Evolutionary conservation across 73 alveolate genomes (phyloP), one percentile per base, ranked within the genome.

Genomic region (Paramecium primaurelia): DNA sequence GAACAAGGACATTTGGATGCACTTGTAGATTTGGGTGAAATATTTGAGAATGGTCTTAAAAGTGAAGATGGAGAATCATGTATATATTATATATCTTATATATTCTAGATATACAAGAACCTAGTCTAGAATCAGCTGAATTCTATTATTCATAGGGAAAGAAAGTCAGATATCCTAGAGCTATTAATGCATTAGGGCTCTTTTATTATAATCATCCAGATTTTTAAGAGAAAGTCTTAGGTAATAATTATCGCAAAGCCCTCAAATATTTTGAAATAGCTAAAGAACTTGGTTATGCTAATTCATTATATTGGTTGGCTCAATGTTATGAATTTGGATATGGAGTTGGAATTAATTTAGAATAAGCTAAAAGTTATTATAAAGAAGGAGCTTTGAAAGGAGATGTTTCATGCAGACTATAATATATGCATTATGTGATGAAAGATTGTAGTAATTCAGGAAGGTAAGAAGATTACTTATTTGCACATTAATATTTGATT

Each of bases 1-100:
- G 91, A 80, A 25, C 11, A 45, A 26, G 91, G 91, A 80, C 91
- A 80, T 80, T 49, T 80, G 25, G 91, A 80, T 80, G 91, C 91
- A 0, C 58, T 80, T 16, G 91, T 80, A 14, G 91, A 80, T 80
- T 44, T 80, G 18, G 91, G 91, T 45, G 91, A 80, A 8, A 80
- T 80, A 38, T 80, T 44, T 36, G 91, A 80, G 26, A 20, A 45
- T 80, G 91, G 91, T 3, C 34, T 80, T 3, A 22, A 22, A 22
- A 38, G 75, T 16, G 91, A 80, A n/a, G 91, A 80, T 47, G 20
- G 20, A 0, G 58, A 34, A 34, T 9, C 0, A 36, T 36, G 38
- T 30, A 75, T 9, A 32, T 30, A 32, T 30, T 30, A 22, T 36
- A 37, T 5, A 12, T 75, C 34, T 16, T 36, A 30, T 1, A 1